Evolutionary conservation across 2,329 filamentous ascomycete species (phyloP).

Genomic region (Alternaria gansuensis): DNA sequence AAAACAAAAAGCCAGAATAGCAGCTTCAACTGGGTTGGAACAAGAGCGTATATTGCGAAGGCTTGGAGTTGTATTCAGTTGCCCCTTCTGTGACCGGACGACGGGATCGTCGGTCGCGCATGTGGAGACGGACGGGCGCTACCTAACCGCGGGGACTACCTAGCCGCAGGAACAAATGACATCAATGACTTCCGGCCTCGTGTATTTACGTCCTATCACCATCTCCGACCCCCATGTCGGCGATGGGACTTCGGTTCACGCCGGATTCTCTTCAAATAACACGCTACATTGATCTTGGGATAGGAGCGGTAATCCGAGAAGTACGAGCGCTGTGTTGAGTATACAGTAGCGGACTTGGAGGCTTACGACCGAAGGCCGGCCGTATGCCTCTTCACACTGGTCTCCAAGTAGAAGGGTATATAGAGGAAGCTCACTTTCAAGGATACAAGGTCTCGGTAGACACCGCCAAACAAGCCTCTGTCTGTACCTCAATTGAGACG

Average conservation of each 20-base stretch:
- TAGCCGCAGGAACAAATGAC: neutral
- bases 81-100: neutral
- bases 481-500: neutral
- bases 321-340: neutral
- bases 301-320: neutral
- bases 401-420: neutral
- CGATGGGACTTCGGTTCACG: slow-evolving; percentile 10
- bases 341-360: neutral
- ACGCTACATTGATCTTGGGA: neutral
- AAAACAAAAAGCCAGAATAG: neutral
- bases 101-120: neutral
- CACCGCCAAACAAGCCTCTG: neutral
- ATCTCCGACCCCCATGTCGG: neutral
- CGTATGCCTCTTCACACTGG: neutral
- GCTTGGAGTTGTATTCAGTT: neutral
- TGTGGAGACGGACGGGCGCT: slow-evolving; percentile 1
- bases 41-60: neutral
- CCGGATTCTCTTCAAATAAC: neutral
- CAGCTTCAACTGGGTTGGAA: neutral
- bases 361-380: slow-evolving; percentile 11
- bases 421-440: neutral
- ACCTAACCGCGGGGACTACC: neutral
- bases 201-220: neutral
- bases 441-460: neutral
- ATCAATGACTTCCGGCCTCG: neutral